Base-by-base conservation (phyloP, 2,329 filamentous ascomycete genomes). In the Zymoseptoria brevis region DNA sequence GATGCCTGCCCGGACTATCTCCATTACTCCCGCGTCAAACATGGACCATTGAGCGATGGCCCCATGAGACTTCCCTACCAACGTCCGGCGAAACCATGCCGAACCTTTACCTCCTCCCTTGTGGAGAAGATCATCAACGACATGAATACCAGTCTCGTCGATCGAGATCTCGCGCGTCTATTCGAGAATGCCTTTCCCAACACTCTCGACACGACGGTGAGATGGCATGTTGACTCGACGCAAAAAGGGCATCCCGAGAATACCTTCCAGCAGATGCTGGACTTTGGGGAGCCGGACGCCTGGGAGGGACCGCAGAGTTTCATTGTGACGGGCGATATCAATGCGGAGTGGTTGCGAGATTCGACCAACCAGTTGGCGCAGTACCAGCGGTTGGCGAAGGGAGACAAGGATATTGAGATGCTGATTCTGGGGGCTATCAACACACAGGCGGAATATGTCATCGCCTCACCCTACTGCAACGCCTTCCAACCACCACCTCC, bases 391-490 rank as follows among this genome's bases (percentile, higher is more conserved):
- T 79, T 99, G 22, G 88, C 92, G 2, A 89, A 86, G 69, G 89
- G 90, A 64, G 92, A 97, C 70, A 83, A 84, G 48, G 82, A 81
- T 50, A 86, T 99, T 55, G 85, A 87, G 71, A 87, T 83, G 62
- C 78, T 99, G 56, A 90, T 99, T 24, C 78, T 95, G 1, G 94
- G 94, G 21, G 93, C 93, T 50, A 96, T 97, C 76, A 96, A 96
- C 73, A 97, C 94, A 0, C 94, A 99, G 75, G 83, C 89, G 16
- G 93, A 97, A 74, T 97, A 91, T 70, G 89, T 99, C 50, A 96
- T 97, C 62, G 85, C 90, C 69, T 91, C 89, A 1, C 94, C 94
- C 0, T 99, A 97, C 77, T 99, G 94, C 81, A 97, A 99, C 74
- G 94, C 94, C 19, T 99, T 97, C 75, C 94, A 99, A 73, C 93